Base-by-base conservation (phyloP, 805 yeast species). In the Scheffersomyces lignosus region DNA sequence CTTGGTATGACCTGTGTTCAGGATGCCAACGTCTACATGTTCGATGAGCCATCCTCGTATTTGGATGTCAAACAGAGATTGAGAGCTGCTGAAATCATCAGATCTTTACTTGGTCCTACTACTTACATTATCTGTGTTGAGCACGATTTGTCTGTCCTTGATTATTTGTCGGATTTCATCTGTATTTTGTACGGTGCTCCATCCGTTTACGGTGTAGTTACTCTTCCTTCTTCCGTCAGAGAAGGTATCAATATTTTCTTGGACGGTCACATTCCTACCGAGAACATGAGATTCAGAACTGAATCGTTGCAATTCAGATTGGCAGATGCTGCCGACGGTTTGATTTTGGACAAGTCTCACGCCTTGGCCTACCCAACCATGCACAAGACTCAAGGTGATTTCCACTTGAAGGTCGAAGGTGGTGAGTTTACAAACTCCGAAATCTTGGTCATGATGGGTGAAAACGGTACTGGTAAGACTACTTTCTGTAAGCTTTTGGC, bases 401-500 rank as follows among this genome's bases (percentile, higher is more conserved):
- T 93, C 85, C 81, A 79, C 58, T 75, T 93, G 62, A 72, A 67
- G 40, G 83, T 93, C 43, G 84, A 87, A 57, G 58, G 78, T 30
- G 99, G 99, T 70, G 90, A 84, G 41, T 93, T 91, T 70, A 83
- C 95, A 38, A 95, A 93, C 64, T 87, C 96, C 29, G 99, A 93
- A 73, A 93, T 93, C 54, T 77, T 93, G 56, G 99, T 93, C 40
- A 87, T 93, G 96, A 91, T 93, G 96, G 99, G 99, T 62, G 99
- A 93, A 71, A 93, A 93, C 66, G 99, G 99, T 73, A 93, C 99
- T 14, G 99, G 99, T 74, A 93, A 93, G 73, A 93, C 99, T 28
- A 93, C 99, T 12, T 83, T 93, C 73, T 91, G 97, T 78, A 87
- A 85, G 64, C 72, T 93, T 56, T 75, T 93, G 56, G 98, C 99